These are phyloP conservation scores for Cordyceps cateniannulata DNA, from an alignment of 2,329 filamentous ascomycete species.

Conservation along the genomic window DNA sequence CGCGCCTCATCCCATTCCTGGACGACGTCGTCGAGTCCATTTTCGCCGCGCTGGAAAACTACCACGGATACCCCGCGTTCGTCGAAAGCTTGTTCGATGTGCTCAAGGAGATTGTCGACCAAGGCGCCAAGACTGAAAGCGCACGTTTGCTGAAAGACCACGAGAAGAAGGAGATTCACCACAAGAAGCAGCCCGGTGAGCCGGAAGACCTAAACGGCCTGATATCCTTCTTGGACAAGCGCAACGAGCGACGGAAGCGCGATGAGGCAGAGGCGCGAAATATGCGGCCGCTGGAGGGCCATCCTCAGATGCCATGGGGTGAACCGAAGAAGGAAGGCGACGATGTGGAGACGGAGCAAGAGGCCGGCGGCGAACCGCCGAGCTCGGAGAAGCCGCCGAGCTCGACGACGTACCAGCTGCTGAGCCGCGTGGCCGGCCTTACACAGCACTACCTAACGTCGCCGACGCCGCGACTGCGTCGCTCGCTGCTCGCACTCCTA, in stretches of 20 bases:
- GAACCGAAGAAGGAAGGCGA: conserved; percentile 25
- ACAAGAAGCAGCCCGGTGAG: conserved; percentile 32
- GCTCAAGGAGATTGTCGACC: conserved; percentile 73
- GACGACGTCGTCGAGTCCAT: conserved; percentile 89
- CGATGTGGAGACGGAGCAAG: conserved; percentile 22
- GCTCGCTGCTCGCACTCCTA: conserved; percentile 71
- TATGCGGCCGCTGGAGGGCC: conserved; percentile 21
- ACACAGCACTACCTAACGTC: conserved; percentile 90
- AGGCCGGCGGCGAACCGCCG: conserved; percentile 22
- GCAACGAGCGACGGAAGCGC: conserved; percentile 25
- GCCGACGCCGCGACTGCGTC: conserved; percentile 70
- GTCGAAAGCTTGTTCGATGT: conserved; percentile 82
- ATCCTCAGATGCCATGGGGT: conserved; percentile 33
- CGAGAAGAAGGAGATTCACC: conserved; percentile 29
- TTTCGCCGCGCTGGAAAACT: conserved; percentile 88
- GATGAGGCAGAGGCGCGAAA: conserved; percentile 32
- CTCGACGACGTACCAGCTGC: conserved; percentile 72
- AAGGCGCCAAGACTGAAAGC: conserved; percentile 59
- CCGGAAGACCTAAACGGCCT: conserved; percentile 38
- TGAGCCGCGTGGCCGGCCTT: conserved; percentile 73
- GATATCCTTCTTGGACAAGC: conserved; percentile 56
- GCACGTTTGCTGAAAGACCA: conserved; percentile 37
- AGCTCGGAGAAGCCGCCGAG: conserved; percentile 49
- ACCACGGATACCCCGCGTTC: conserved; percentile 83
- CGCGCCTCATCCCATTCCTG: conserved; percentile 74